Base-by-base conservation (phyloP, 208 protist species). In the Entamoeba histolytica region DNA sequence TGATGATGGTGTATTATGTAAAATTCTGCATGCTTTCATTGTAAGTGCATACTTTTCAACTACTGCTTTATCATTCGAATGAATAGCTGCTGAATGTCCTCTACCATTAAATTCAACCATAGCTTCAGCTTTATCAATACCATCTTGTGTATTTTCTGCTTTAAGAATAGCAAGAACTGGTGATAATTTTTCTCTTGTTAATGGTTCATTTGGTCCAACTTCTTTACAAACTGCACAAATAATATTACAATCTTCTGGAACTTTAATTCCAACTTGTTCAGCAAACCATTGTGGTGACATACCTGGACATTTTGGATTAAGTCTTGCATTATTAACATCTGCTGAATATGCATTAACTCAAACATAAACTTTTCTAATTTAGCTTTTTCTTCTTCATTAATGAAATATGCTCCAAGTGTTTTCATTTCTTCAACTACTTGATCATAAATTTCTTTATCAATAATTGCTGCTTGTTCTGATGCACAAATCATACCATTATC, bases 401-500 rank as follows among this genome's bases (percentile, higher is more conserved):
- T 4, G 51, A 95, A 57, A 50, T 91, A 92, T 57, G 28, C 17
- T 73, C 94, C 94, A 73, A 87, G 92, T 15, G 94, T 69, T 4
- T 55, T 61, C 47, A 94, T 7, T 95, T 91, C 28, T 92, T 87
- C n/a, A 94, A 39, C 12, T 14, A 49, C 14, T 92, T 57, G 5
- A 73, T 47, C n/a, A 93, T 50, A 69, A 92, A 91, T 91, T 91
- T 19, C 6, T 92, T 87, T 15, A 95, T 57, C 15, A 92, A 94
- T 61, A 95, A 94, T 91, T 95, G 94, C 73, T 93, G 94, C 49
- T 94, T 94, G 55, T 69, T 69, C 55, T 28, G 55, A 69, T 28
- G 55, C 55, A 73, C 95, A 95, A 93, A 95, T 92, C 4, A 95
- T 93, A 92, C 95, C 95, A 91, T 95, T 94, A 73, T 95, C 95